Evolutionary conservation across 352 stramenopile genomes (phyloP).

Genomic region (Globisporangium cederbergense): DNA sequence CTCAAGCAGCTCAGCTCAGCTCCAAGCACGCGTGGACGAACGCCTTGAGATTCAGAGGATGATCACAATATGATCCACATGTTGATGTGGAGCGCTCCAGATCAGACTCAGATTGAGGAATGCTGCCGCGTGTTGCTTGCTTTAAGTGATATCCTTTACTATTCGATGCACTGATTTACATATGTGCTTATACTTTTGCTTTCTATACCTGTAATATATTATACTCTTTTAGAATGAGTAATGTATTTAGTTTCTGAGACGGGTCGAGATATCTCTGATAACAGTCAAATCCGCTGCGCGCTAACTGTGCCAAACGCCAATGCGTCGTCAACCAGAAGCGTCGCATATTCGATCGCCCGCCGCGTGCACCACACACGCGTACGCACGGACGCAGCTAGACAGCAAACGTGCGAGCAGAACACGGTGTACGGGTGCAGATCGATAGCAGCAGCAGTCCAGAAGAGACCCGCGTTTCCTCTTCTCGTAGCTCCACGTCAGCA

Average conservation of each 20-base stretch:
- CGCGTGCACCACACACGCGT: background rate
- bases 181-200: background rate
- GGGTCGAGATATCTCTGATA: background rate
- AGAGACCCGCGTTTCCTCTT: background rate
- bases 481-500: background rate
- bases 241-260: constrained; percentile 4
- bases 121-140: no score
- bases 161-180: background rate
- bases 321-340: background rate
- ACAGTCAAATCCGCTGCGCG: background rate
- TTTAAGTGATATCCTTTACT: background rate
- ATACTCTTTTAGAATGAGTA: background rate
- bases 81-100: background rate
- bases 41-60: background rate
- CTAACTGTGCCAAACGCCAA: background rate
- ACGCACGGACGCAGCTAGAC: background rate
- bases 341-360: constrained; percentile 4
- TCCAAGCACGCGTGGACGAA: constrained; percentile 4
- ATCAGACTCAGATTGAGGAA: background rate
- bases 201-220: background rate
- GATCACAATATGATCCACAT: background rate
- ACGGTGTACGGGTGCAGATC: background rate
- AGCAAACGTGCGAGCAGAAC: background rate
- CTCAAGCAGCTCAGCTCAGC: background rate
- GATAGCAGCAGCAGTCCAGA: background rate